Conservation (phyloP, 148 eudicot species). For the Spergularia bocconei region DNA sequence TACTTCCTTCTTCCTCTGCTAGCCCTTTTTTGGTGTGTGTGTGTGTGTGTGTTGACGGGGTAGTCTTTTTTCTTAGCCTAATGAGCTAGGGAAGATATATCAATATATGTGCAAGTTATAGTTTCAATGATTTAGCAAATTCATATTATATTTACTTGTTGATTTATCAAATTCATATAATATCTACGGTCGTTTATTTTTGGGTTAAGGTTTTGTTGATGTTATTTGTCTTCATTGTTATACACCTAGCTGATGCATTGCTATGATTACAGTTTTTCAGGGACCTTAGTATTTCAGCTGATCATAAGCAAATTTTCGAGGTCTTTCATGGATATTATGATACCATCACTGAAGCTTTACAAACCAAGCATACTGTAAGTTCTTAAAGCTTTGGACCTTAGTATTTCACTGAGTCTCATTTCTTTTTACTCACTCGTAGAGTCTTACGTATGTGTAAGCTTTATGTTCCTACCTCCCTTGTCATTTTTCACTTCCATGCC, state of each 20-base stretch:
- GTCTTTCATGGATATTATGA: slow-evolving; percentile 71
- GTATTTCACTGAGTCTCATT: not conserved
- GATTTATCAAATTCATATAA: too few species aligned
- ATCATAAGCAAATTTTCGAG: slow-evolving; percentile 81
- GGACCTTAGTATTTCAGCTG: slow-evolving; percentile 69
- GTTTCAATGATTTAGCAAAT: not conserved
- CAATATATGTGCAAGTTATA: not conserved
- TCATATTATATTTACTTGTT: not conserved
- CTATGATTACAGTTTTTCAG: slow-evolving; percentile 57
- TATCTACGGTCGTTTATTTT: not conserved
- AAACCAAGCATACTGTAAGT: slow-evolving; percentile 83
- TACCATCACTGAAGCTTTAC: slow-evolving; percentile 74
- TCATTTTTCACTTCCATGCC: not conserved
- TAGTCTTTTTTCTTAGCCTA: not conserved
- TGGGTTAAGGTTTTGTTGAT: not conserved
- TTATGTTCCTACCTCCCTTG: not conserved
- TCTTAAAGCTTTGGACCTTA: slow-evolving; percentile 8
- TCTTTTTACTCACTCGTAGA: not conserved
- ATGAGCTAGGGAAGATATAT: not conserved
- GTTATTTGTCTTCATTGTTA: too few species aligned
- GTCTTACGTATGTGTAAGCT: not conserved
- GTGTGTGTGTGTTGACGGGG: too few species aligned
- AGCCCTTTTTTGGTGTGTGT: too few species aligned
- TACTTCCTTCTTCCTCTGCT: not conserved
- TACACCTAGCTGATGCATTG: slow-evolving; percentile 8